Evolutionary conservation across 2,329 filamentous ascomycete genomes (phyloP), one percentile per base, ranked within the genome.

Genomic region (Neopestalotiopsis clavispora): DNA sequence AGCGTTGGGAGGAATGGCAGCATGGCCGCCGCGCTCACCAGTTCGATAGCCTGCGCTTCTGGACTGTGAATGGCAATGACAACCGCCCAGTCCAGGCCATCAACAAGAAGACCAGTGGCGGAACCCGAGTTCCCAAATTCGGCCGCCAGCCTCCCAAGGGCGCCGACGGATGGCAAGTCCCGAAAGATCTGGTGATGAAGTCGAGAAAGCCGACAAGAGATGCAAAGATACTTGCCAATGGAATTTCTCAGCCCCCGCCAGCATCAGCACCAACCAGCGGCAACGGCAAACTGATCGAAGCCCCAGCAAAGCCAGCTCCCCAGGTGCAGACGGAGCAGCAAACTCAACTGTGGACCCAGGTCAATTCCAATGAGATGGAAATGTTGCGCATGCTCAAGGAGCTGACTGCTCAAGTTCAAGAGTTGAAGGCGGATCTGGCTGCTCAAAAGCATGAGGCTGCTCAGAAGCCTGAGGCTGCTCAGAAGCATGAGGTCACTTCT

Each of bases 321-420:
- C 23, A 59, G 20, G 17, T 12, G 6, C 23, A 59, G 57, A 10
- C 57, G 28, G 57, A 59, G 14, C 57, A 59, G 57, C 57, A 59
- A 17, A 23, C 23, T 4, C 23, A 34, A 23, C 23, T 30, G 2
- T 34, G 23, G 57, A 23, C 10, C 17, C 57, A 34, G 2, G 30
- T 30, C 57, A 59, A 59, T 28, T 13, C 23, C 4, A 59, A 59
- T 13, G 57, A 59, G 57, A 10, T 59, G 57, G 57, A 59, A 12
- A 59, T 59, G 28, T 6, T 59, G 57, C 57, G 57, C 4, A 59
- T 59, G 57, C 57, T 59, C 14, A 59, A 59, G 28, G 57, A 59
- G 23, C 57, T 59, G 12, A 34, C 28, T 0, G 20, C 30, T 3
- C 23, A 59, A 34, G 57, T 59, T 9, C 57, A 59, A n/a, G 57